Conservation (phyloP, 2,329 filamentous ascomycete species). For the Monosporascus sp. region DNA sequence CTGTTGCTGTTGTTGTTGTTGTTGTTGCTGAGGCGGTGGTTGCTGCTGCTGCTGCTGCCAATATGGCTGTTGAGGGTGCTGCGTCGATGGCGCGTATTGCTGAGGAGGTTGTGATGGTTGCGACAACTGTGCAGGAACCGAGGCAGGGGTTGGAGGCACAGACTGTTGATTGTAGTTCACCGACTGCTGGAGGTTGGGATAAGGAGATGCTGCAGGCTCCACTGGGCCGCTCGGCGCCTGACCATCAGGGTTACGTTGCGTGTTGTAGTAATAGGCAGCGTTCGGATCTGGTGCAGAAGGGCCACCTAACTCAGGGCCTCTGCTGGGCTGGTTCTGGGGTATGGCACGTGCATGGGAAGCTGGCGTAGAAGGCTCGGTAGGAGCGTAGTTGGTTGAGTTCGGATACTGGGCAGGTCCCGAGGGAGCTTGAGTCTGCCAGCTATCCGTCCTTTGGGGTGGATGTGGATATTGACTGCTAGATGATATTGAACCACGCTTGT, state of each 20-base stretch:
- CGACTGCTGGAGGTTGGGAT: slow-evolving; percentile 46
- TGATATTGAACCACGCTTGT: slow-evolving; percentile 34
- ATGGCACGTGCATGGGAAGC: slow-evolving; percentile 23
- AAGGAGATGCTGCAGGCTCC: slow-evolving; percentile 44
- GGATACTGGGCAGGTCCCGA: slow-evolving; percentile 34
- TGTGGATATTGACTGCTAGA: slow-evolving; percentile 38
- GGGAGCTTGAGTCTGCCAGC: slow-evolving; percentile 42
- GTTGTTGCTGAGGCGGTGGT: slow-evolving; percentile 31
- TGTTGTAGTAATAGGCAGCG: slow-evolving; percentile 52
- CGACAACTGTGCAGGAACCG: slow-evolving; percentile 20
- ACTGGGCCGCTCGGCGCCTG: slow-evolving; percentile 33
- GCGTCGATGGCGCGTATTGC: slow-evolving; percentile 26
- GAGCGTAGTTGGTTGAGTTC: slow-evolving; percentile 26
- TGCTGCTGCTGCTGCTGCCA: slow-evolving; percentile 44
- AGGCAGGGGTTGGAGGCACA: slow-evolving; percentile 32
- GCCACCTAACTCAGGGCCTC: slow-evolving; percentile 24
- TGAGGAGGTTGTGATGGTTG: slow-evolving; percentile 23
- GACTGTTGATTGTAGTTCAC: slow-evolving; percentile 41
- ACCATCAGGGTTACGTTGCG: slow-evolving; percentile 28
- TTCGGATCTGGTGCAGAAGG: slow-evolving; percentile 44
- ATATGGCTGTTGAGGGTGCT: slow-evolving; percentile 38
- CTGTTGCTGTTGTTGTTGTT: slow-evolving; percentile 29
- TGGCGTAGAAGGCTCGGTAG: slow-evolving; percentile 26
- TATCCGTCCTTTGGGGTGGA: slow-evolving; percentile 43
- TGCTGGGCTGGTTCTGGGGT: slow-evolving; percentile 23